Evolutionary conservation across 2,329 filamentous ascomycete genomes (phyloP), one percentile per base, ranked within the genome.

Genomic region (Rutstroemia sp.): DNA sequence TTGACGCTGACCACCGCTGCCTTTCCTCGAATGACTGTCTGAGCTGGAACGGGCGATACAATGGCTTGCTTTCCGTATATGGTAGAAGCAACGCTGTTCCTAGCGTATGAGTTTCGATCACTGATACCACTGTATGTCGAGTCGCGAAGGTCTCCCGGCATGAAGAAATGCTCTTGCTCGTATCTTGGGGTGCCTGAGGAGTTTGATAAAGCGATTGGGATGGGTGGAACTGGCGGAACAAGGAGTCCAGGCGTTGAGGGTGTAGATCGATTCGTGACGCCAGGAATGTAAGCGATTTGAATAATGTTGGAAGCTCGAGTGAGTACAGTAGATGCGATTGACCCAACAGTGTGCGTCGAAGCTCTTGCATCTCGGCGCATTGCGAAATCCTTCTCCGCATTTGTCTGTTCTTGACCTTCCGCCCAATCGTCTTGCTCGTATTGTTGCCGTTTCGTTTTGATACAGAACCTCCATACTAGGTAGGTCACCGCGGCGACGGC

Each of bases 231-330:
- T 0, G 92, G 92, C n/a, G 92, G 91, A 4, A 95, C 88, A 51
- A 92, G 80, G 19, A 90, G 76, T 41, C 83, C 84, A 3, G 89
- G 89, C 0, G 90, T 92, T n/a, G 87, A 86, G 5, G 89, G 88
- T 7, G 86, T 85, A 12, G 92, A 91, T 63, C 92, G 83, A 74
- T 96, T 96, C 59, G 90, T 96, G 66, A 97, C 92, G 58, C 94
- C 94, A 14, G 94, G 94, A 63, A 99, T 97, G 72, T 97, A 99
- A 56, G 94, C 94, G 73, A 99, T 99, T 74, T 97, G 94, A 67
- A 99, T 99, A 70, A 99, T 92, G 76, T 99, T 99, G 67, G 94
- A 97, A 49, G 94, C 94, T 60, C 94, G 86, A 17, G 94, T 97
- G 59, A 96, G 81, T 58, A 97, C 91, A 25, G 92, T 97, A 9